Evolutionary conservation across 2,329 filamentous ascomycete genomes (phyloP), one percentile per base, ranked within the genome.

Genomic region (Penicillium sp.): DNA sequence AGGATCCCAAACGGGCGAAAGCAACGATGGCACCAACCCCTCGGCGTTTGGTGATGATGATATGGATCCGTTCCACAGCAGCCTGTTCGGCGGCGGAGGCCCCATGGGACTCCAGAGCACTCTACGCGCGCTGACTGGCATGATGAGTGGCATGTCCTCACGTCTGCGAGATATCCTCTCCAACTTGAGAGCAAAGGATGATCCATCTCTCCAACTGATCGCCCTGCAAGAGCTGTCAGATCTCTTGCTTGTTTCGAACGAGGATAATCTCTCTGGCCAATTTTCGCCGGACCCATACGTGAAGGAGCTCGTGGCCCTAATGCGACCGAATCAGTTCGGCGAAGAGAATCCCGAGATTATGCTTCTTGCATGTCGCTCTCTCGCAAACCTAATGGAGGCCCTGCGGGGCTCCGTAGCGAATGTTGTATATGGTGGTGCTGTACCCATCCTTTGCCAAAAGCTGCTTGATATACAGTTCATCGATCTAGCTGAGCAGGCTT

Each of bases 301-400:
- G 55, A 97, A 96, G 77, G 94, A 99, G 76, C 81, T 99, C 52
- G 92, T 99, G 48, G 78, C 83, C 13, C 79, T 99, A 66, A 97
- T 99, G 94, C 89, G 96, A 67, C 89, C 91, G 3, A 91, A 90
- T 70, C 91, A 96, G 57, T 86, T 90, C 62, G 88, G 87, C 23
- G 91, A 96, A 68, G 92, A 96, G 72, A 97, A 96, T 66, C 90
- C 93, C 0, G 94, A 99, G 74, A 91, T 97, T 61, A 97, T 97
- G 93, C 86, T 99, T 13, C 82, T 97, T 59, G 93, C 94, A 21
- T 99, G 94, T 72, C 89, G 96, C 59, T 97, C 91, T 75, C 84
- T 99, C 67, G 94, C 94, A 59, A 97, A 99, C 73, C 77, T 99
- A 55, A 99, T 99, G 94, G 94, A 99, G 74, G 96, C 93, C 27